Evolutionary conservation across 2,329 filamentous ascomycete species (phyloP), one percentile per base, ranked within the genome.

Genomic region (Phialophora macrospora): DNA sequence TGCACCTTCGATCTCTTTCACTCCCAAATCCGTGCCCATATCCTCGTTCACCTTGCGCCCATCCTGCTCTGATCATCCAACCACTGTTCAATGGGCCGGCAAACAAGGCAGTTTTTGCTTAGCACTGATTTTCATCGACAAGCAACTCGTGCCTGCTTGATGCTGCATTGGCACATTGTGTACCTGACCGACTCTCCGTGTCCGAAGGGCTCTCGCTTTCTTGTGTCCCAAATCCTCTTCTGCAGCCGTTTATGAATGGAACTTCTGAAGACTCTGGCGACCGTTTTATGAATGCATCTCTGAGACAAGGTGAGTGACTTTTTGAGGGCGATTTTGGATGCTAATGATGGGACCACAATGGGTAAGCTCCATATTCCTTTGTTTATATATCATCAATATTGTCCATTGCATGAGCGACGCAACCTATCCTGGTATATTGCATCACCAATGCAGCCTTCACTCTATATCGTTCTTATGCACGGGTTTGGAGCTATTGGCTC

Each of bases 301-400:
- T 60, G 26, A 60, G 48, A 60, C 22, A 60, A 8, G 17, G 30
- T 67, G 64, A 28, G 64, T 58, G 60, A 67, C 61, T 63, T 64
- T 64, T 67, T 46, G 24, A 20, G 44, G 44, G 64, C 61, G 61
- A 67, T 60, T 67, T 67, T 63, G 34, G 64, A 51, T 60, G 57
- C n/a, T 4, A 17, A 20, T 28, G 28, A 60, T 17, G 46, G 24
- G 20, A 26, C 8, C 17, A 32, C 26, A 38, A 41, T 20, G 17
- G 30, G 6, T 20, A n/a, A 34, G 26, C 30, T 60, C 28, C n/a
- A 17, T 44, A 52, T 57, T 20, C 30, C 46, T 52, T 60, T 55
- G 26, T 20, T 55, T 12, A 34, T 55, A 55, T 30, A 55, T 55
- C 1, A 11, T 55, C 9, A 17, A 24, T 26, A 12, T 51, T 26